Evolutionary conservation across 2,329 filamentous ascomycete genomes (phyloP).

Genomic region (Clonostachys solani): DNA sequence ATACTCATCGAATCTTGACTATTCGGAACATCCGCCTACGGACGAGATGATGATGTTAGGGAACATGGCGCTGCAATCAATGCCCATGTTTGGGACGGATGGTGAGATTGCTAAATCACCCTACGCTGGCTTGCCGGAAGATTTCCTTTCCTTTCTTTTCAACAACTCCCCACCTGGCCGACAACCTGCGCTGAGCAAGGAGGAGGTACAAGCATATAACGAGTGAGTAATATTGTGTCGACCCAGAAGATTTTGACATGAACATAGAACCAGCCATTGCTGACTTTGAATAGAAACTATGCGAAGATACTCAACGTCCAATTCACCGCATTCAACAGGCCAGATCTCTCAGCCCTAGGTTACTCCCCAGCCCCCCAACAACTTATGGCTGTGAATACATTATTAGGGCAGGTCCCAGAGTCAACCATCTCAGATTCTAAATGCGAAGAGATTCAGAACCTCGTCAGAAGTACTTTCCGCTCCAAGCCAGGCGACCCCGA

Average conservation of each 20-base stretch:
- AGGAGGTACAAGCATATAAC: constrained; percentile 32
- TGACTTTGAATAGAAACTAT: constrained; percentile 39
- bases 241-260: too few species aligned
- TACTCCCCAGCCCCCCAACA: constrained; percentile 64
- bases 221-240: constrained; percentile 34
- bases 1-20: constrained; percentile 28
- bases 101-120: constrained; percentile 77
- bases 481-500: constrained; percentile 73
- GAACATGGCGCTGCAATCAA: constrained; percentile 59
- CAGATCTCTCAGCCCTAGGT: constrained; percentile 41
- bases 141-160: constrained; percentile 83
- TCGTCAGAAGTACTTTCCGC: constrained; percentile 78
- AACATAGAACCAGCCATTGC: constrained; percentile 7
- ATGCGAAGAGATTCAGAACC: constrained; percentile 74
- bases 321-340: constrained; percentile 40
- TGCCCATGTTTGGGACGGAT: constrained; percentile 83
- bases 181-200: constrained; percentile 30
- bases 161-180: constrained; percentile 36
- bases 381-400: constrained; percentile 84
- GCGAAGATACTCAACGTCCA: constrained; percentile 39
- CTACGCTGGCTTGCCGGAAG: constrained; percentile 77
- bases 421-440: constrained; percentile 83
- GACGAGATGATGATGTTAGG: constrained; percentile 57
- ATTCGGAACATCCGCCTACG: constrained; percentile 26
- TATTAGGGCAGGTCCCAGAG: constrained; percentile 77